Base-by-base conservation (phyloP, 148 eudicot genomes). In the Camellia lanceoleosa region DNA sequence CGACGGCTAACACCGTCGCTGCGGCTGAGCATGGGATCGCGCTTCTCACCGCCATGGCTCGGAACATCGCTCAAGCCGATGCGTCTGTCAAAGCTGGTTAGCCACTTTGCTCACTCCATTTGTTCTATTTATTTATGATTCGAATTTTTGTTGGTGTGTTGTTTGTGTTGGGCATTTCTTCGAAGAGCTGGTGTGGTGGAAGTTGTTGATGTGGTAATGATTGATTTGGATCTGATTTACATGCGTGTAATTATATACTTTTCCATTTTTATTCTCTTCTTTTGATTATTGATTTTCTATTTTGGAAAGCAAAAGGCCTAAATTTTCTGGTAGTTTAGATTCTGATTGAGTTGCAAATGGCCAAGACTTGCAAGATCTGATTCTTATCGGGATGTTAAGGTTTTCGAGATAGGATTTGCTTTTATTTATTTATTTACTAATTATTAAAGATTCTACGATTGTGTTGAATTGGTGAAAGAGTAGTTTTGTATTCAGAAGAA, bases 11-110 rank as follows among this genome's bases (percentile, higher is more conserved):
- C 58, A 97, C 99, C 0, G 93, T 97, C 3, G 99, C 99, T 1
- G 99, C 99, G 2, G 99, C 99, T 6, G 99, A 97, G 78, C 99
- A 97, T 75, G 99, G 95, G 68, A 92, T 97, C 71, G 98, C 99
- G 0, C 87, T 97, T 0, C 78, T 97, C 62, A 85, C 99, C 16
- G 91, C 94, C 61, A 97, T 97, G 99, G 92, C 99, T 0, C 86
- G 99, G 85, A 97, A 94, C 68, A 79, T 97, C 81, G 97, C 99
- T 13, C 99, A 94, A 85, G 97, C 99, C 63, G 97, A 94, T 86
- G 99, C 95, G 3, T 94, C 99, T 63, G 89, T 94, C 0, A 96
- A 96, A 83, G 90, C 91, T 83, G 99, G 99, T 95, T 2, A 72
- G 74, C 11, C 19, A 47, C 18, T 72, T 80, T n/a, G 7, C 44